These are phyloP conservation scores for Sindora glabra DNA, from an alignment of 306 rosid species.

Conservation along the genomic window DNA sequence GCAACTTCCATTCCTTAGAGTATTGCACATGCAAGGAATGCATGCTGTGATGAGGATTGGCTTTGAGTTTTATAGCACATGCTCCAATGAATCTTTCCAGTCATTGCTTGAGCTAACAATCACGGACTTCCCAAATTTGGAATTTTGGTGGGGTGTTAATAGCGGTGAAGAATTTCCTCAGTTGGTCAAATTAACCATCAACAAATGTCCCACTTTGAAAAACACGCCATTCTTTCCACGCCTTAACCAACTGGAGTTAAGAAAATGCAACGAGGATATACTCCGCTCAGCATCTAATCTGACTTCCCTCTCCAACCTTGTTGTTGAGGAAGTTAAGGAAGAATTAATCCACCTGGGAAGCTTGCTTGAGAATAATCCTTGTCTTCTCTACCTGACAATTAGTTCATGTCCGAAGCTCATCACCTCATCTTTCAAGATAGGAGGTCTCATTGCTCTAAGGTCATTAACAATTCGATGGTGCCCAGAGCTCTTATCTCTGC, in stretches of 20 bases:
- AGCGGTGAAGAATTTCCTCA: background rate
- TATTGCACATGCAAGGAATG: slow-evolving; percentile 15
- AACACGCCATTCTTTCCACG: slow-evolving; percentile 12
- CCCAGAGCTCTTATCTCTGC: background rate
- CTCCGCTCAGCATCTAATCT: background rate
- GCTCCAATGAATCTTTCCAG: background rate
- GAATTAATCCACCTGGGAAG: background rate
- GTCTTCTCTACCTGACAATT: slow-evolving; percentile 6
- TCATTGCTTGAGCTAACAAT: slow-evolving; percentile 12
- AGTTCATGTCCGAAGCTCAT: slow-evolving; percentile 13
- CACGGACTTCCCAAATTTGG: slow-evolving; percentile 9
- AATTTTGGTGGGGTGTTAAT: background rate
- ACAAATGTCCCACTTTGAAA: background rate
- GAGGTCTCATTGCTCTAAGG: background rate
- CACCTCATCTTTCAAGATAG: background rate
- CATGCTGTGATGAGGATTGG: slow-evolving; percentile 3
- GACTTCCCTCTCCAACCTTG: slow-evolving; percentile 7
- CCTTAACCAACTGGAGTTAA: slow-evolving; percentile 3
- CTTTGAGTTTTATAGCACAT: background rate
- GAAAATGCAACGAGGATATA: background rate
- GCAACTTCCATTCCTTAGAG: slow-evolving; percentile 6
- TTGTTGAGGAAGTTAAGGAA: slow-evolving; percentile 5
- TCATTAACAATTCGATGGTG: slow-evolving; percentile 15
- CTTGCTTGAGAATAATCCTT: slow-evolving; percentile 2
- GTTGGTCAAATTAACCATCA: background rate